Evolutionary conservation across 176 grass and related monocot genomes (phyloP).

Genomic region (Leersia perrieri): DNA sequence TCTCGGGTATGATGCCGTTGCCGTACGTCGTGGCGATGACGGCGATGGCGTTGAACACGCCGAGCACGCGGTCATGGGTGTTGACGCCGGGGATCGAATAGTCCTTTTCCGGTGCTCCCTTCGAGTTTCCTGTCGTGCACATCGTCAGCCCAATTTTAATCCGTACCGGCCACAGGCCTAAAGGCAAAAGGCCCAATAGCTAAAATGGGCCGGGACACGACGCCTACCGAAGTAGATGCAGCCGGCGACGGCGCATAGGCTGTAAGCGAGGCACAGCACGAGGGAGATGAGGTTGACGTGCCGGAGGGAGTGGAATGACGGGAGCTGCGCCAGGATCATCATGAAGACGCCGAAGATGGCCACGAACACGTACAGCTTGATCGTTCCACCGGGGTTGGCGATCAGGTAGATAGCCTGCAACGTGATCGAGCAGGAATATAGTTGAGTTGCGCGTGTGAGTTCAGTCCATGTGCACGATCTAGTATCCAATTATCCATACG

Average conservation of each 20-base stretch:
- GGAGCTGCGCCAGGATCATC: conserved; percentile 63
- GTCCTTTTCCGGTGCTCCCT: conserved; percentile 45
- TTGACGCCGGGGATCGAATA: conserved; percentile 55
- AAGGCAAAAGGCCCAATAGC: not conserved
- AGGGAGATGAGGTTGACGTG: conserved; percentile 86
- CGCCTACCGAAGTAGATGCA: conserved; percentile 77
- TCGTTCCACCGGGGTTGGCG: conserved; percentile 53
- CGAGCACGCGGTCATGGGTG: conserved; percentile 45
- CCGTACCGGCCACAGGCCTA: too few species aligned
- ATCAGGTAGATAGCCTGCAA: conserved; percentile 83
- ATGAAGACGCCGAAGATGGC: conserved; percentile 75
- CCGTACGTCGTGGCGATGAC: conserved; percentile 89
- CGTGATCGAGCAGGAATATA: not conserved
- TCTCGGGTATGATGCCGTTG: conserved; percentile 89
- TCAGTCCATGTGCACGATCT: not conserved
- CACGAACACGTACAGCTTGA: conserved; percentile 83
- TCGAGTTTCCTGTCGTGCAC: conserved; percentile 44
- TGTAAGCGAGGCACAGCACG: conserved; percentile 70
- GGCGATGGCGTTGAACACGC: conserved; percentile 75
- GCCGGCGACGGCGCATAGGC: conserved; percentile 70
- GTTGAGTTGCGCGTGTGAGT: not conserved
- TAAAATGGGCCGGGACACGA: not conserved
- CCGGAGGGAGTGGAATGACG: conserved; percentile 86
- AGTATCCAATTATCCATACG: too few species aligned
- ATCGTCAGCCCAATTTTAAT: not conserved